phyloP scores from a whole-genome alignment of 176 grass and related monocot species.

The Melocanna baccifera region DNA sequence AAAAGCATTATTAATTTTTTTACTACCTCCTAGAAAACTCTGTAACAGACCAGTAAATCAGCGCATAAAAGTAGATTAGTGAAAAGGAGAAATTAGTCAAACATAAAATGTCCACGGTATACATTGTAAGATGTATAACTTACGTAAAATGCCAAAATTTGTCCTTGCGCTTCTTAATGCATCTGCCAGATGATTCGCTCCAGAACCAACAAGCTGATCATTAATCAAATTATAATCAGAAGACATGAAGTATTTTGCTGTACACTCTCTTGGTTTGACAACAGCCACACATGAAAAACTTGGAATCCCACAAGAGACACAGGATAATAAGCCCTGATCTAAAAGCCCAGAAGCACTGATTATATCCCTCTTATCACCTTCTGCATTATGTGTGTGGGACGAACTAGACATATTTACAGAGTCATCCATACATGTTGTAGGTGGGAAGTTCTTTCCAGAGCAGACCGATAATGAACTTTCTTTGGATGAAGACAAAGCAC shows the following conservation, averaged over 20 bases:
- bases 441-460: constrained; percentile 26
- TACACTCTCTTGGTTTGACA: constrained; percentile 70
- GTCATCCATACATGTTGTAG: constrained; percentile 27
- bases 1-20: constrained; percentile 3
- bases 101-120: not conserved
- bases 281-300: constrained; percentile 98
- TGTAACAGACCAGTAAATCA: not conserved
- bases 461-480: constrained; percentile 24
- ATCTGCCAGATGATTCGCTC: constrained; percentile 27
- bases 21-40: not conserved
- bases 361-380: constrained; percentile 38
- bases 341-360: constrained; percentile 46
- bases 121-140: constrained; percentile 27
- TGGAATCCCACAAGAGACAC: constrained; percentile 92
- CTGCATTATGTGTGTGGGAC: constrained; percentile 41
- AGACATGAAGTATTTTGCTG: constrained; percentile 65
- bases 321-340: constrained; percentile 87
- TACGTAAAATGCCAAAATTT: constrained; percentile 24
- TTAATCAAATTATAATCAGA: constrained; percentile 61
- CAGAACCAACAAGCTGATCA: constrained; percentile 37
- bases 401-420: constrained; percentile 35
- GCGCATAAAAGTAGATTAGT: not conserved
- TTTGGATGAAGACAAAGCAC: constrained; percentile 30
- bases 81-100: not conserved
- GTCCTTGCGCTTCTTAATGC: constrained; percentile 10